Evolutionary conservation across 768 basidiomycete species (phyloP), one percentile per base, ranked within the genome.

Genomic region (Cystofilobasidium bisporidii): DNA sequence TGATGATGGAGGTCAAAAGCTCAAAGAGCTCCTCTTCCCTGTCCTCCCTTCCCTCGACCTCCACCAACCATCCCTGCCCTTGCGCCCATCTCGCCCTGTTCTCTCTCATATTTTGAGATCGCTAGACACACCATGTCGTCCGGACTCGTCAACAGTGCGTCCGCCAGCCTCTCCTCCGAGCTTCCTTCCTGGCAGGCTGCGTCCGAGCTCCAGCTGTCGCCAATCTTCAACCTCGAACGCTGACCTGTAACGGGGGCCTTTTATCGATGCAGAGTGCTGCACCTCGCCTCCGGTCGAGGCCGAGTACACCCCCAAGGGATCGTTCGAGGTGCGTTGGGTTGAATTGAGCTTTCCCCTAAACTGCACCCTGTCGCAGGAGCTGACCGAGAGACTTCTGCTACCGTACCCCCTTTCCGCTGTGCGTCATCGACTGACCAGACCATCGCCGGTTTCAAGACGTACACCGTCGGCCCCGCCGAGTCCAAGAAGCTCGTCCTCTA

Each of bases 401-500:
- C 18, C 20, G 43, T 4, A 15, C 43, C 43, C n/a, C n/a, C n/a
- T 43, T 3, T 17, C 9, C 17, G 10, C 43, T 17, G 14, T 28
- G 12, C 11, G 2, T 53, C 24, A 28, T 53, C 50, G 24, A 24
- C 5, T 53, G 17, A n/a, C 20, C 38, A 64, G 65, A 66, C 65
- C 36, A 50, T 75, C 63, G 56, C 53, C 22, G 75, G 70, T 15
- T 59, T 73, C 67, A 76, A 75, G 65, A 74, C 76, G 15, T 77
- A 77, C 61, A 57, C 68, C 11, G 63, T 71, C 24, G 75, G 73
- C 43, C 71, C 71, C 5, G 65, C 72, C 33, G 67, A 71, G 30
- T 55, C 74, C 24, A 74, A 75, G 65, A 67, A 60, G n/a, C 71
- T 72, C 30, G 66, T 77, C 28, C 38, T 77, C 14, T 53, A 69